Base-by-base conservation (phyloP, 2,329 filamentous ascomycete genomes). In the Fusarium oligoseptatum region DNA sequence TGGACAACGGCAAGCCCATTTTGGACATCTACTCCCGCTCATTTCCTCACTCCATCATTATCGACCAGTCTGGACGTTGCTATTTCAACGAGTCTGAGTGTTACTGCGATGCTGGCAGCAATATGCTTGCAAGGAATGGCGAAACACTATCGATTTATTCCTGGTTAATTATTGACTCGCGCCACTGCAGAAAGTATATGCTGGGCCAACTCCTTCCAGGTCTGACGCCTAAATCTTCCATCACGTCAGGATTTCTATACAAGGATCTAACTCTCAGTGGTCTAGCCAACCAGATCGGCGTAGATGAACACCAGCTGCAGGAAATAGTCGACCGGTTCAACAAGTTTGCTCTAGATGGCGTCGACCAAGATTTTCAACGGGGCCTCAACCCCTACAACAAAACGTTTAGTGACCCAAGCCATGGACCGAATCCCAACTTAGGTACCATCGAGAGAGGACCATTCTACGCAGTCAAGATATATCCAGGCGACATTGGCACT, bases 401-500 rank as follows among this genome's bases (percentile, higher is more conserved):
- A 15, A 20, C 15, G 43, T 66, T 39, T n/a, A 36, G 64, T 7
- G 64, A 66, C 43, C 15, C 22, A 12, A 43, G 14, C 17, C 17
- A 37, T 20, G 20, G 32, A 12, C 64, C 64, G 4, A 66, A 66
- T 15, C 41, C 50, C 3, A 67, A 67, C 29, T 8, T 67, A 14
- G 48, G 60, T 0, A 34, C 65, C 5, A 37, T 67, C n/a, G 20
- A 48, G 7, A 64, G 52, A 29, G 17, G 34, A 2, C 65, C 60
- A 1, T 78, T 70, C 56, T 78, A 77, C 32, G 83, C 83, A 0
- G 66, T 81, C n/a, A 77, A 74, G 36, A 65, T 84, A 6, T 82
- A 74, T 57, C 82, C 83, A 10, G 82, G 83, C 14, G 80, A 84
- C 66, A 66, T 83, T n/a, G 81, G 82, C 4, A 84, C 82, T 20